A percentile compares a stretch with the other conserved stretches of the same genome.
Evolutionary conservation across 306 rosid species (phyloP).

Genomic region (Vicia villosa): DNA sequence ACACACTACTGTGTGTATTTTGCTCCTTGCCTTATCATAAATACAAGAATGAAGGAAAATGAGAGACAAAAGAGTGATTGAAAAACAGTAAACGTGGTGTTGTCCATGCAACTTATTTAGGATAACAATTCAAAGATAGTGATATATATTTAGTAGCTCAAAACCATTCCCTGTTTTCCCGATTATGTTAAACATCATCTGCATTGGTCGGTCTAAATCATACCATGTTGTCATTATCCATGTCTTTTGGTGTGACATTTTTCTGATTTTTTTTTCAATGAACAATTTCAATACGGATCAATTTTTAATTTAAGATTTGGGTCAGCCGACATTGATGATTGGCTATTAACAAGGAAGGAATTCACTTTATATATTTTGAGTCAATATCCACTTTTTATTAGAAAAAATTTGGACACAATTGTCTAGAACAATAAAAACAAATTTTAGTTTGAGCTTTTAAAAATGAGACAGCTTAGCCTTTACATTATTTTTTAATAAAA

Average conservation of each 20-base stretch:
- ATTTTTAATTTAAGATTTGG: not conserved
- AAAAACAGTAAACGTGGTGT: slow-evolving; percentile 43
- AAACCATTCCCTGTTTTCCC: not conserved
- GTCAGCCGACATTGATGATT: not conserved
- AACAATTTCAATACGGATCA: slow-evolving; percentile 20
- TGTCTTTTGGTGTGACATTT: slow-evolving; percentile 23
- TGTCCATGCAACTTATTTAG: slow-evolving; percentile 36
- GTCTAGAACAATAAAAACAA: too few species aligned
- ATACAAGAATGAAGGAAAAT: not conserved
- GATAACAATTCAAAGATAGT: slow-evolving; percentile 29
- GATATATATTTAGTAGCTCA: slow-evolving; percentile 29
- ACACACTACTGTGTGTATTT: slow-evolving; percentile 14
- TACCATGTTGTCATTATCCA: not conserved
- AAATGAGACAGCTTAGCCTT: too few species aligned
- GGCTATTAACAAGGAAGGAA: too few species aligned
- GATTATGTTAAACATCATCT: slow-evolving; percentile 15
- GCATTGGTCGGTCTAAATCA: not conserved
- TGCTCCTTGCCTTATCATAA: slow-evolving; percentile 33
- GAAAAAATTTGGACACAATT: too few species aligned
- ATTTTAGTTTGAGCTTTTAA: too few species aligned
- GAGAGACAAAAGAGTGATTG: slow-evolving; percentile 34
- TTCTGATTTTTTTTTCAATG: not conserved
- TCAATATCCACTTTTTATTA: too few species aligned
- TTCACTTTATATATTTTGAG: too few species aligned
- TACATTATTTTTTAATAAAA: too few species aligned